phyloP scores from a whole-genome alignment of 2,329 filamentous ascomycete genomes.

The Drechslerella stenobrocha region DNA sequence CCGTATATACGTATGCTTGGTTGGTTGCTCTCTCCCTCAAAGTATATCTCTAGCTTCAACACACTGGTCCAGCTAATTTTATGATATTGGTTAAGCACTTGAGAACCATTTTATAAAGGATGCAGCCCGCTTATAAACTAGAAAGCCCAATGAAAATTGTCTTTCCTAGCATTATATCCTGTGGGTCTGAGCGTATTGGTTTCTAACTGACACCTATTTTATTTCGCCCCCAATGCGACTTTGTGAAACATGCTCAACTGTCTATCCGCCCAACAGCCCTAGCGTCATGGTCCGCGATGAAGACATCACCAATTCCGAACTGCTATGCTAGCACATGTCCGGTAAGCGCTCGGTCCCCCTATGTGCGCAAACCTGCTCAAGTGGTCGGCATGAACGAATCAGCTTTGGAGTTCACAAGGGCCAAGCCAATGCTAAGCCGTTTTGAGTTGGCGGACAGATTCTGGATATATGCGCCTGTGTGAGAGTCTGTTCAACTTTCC shows the following conservation, averaged over 20 bases:
- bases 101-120: no score
- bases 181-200: not conserved
- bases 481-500: no score
- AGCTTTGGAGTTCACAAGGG: conserved; percentile 29
- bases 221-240: conserved; percentile 24
- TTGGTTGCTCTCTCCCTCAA: no score
- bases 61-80: no score
- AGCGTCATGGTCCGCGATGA: conserved; percentile 1
- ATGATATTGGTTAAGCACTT: no score
- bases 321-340: conserved; percentile 47
- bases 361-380: conserved; percentile 45
- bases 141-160: not conserved
- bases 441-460: conserved; percentile 2
- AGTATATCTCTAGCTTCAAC: no score
- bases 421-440: conserved; percentile 5
- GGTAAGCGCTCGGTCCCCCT: conserved; percentile 37
- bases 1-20: no score
- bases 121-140: not conserved
- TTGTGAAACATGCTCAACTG: conserved; percentile 19
- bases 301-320: conserved; percentile 37
- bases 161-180: not conserved
- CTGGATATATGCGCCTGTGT: no score
- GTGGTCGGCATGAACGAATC: conserved; percentile 22
- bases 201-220: conserved; percentile 4
- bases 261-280: not conserved